Base-by-base conservation (phyloP, 2,329 filamentous ascomycete species). In the Colletotrichum agaves region DNA sequence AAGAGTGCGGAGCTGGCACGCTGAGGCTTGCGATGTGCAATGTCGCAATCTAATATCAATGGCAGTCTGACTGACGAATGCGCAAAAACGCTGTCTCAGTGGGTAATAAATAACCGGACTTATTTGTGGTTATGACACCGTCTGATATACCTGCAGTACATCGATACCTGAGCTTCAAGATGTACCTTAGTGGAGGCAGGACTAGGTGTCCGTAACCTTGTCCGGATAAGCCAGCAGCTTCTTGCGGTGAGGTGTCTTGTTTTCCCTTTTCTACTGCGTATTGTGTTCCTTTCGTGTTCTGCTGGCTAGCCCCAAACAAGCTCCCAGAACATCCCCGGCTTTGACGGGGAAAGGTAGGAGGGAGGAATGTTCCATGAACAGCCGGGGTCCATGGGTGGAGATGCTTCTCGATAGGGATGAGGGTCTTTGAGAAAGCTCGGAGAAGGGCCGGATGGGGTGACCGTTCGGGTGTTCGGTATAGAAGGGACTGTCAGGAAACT, bases 351-450 rank as follows among this genome's bases (percentile, higher is more conserved):
- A 53, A 35, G 35, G 50, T 59, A 62, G 49, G 60, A 60, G 57
- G 49, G 62, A 67, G 62, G 66, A 69, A 69, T 67, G 66, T 69
- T 69, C 66, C 66, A 69, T 69, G 59, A 52, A 52, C 60, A 67
- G 49, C 49, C 49, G 33, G 63, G 57, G 64, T 46, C 37, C 59
- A 46, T 23, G 37, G 59, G 13, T 55, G 39, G 49, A 53, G 27
- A 19, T 52, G 59, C 46, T 35, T 49, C 37, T 41, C 12, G 61
- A 52, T 60, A 27, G 49, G 60, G 64, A 46, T 67, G 41, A 49
- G 47, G 53, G 41, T 44, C 64, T 59, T 58, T 67, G 43, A 58
- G 60, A 63, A 60, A 49, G 27, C 61, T 63, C 61, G 61, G 61
- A 15, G 37, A 57, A 39, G 46, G 47, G 53, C 61, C 61, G 47